A percentile compares a stretch with the other conserved stretches of the same genome.
These are phyloP conservation scores for Chlorencoelia australis DNA, from an alignment of 2,329 filamentous ascomycete species.

Conservation along the genomic window DNA sequence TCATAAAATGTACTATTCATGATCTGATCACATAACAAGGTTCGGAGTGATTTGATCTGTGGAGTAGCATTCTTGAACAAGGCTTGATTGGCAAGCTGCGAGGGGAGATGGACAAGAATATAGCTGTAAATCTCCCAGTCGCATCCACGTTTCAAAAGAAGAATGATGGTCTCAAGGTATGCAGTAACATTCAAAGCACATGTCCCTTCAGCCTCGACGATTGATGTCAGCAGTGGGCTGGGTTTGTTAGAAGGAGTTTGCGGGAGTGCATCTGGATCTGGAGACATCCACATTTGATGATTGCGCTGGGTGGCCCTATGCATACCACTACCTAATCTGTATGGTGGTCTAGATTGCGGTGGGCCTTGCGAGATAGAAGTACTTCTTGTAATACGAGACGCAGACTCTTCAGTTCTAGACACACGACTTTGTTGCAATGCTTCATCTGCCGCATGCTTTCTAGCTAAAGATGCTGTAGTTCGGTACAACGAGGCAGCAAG, in stretches of 20 bases:
- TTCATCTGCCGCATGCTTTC: conserved; percentile 31
- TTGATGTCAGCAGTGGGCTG: conserved; percentile 23
- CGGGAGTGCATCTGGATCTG: conserved; percentile 46
- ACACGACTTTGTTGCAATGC: conserved; percentile 29
- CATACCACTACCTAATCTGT: conserved; percentile 20
- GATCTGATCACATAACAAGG: conserved; percentile 72
- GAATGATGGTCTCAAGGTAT: conserved; percentile 70
- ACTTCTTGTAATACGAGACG: conserved; percentile 23
- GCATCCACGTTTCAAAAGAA: conserved; percentile 61
- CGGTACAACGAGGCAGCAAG: conserved; percentile 65
- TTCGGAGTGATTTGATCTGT: conserved; percentile 67
- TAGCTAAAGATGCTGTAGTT: conserved; percentile 40
- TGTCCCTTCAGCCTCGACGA: conserved; percentile 7
- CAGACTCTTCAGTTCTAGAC: conserved; percentile 29
- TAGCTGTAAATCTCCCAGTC: conserved; percentile 95
- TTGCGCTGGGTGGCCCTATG: conserved; percentile 29
- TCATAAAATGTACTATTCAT: conserved; percentile 69
- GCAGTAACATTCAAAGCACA: conserved; percentile 18
- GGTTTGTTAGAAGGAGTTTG: conserved; percentile 29
- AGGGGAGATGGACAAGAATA: conserved; percentile 72
- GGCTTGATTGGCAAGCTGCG: conserved; percentile 82
- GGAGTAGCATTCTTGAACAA: conserved; percentile 66
- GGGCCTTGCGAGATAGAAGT: conserved; percentile 24
- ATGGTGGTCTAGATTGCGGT: conserved; percentile 29
- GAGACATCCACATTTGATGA: conserved; percentile 47